A percentile compares a stretch with the other conserved stretches of the same genome.
phyloP scores from a whole-genome alignment of 495 filamentous ascomycete genomes.

The Annulohypoxylon bovei region DNA sequence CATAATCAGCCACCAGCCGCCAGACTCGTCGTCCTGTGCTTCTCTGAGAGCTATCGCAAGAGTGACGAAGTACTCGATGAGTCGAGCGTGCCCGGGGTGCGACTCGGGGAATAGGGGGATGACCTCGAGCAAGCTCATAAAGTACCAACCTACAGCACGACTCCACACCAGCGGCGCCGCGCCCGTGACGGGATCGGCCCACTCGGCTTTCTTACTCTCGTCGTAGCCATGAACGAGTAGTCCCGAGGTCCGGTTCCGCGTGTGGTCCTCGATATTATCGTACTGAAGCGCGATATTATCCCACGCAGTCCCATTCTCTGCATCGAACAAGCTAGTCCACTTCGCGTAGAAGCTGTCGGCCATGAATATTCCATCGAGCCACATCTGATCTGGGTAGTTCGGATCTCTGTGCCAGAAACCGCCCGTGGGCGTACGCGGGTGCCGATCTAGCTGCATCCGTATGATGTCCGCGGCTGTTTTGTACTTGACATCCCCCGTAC shows the following conservation, averaged over 20 bases:
- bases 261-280: conserved; percentile 61
- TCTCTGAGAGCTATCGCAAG: conserved; percentile 54
- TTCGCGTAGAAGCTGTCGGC: conserved; percentile 60
- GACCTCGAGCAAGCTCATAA: conserved; percentile 66
- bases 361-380: conserved; percentile 67
- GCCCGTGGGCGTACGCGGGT: conserved; percentile 59
- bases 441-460: conserved; percentile 56
- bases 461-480: conserved; percentile 55
- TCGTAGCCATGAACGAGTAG: conserved; percentile 70
- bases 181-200: conserved; percentile 66
- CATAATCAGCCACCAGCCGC: conserved; percentile 72
- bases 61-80: conserved; percentile 53
- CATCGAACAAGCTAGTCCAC: conserved; percentile 57
- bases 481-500: conserved; percentile 49
- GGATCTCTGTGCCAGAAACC: conserved; percentile 64
- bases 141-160: conserved; percentile 68
- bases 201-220: conserved; percentile 60
- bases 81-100: conserved; percentile 45
- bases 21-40: conserved; percentile 56
- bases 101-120: conserved; percentile 58
- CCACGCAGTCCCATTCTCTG: conserved; percentile 47
- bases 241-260: conserved; percentile 55
- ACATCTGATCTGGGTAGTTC: conserved; percentile 66
- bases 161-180: conserved; percentile 66
- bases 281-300: conserved; percentile 65